phyloP scores from a whole-genome alignment of 129 eudicot genomes.

The Chrysanthemum lavandulifolium region DNA sequence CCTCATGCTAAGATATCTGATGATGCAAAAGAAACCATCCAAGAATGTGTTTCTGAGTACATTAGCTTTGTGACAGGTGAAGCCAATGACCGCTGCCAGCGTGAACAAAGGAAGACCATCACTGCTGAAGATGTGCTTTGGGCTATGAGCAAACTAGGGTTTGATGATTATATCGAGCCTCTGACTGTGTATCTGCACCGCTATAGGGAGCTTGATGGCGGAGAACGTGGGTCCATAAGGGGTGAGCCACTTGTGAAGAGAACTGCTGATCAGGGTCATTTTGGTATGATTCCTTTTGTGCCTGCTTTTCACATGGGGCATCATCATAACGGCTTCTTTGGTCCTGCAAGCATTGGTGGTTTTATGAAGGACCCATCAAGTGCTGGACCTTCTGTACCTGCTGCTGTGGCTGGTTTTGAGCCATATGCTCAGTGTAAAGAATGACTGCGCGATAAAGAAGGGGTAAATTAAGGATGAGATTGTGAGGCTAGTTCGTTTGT shows the following conservation, averaged over 20 bases:
- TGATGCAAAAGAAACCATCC: constrained; percentile 91
- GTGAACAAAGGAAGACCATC: constrained; percentile 95
- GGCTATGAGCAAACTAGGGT: constrained; percentile 97
- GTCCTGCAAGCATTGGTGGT: constrained; percentile 43
- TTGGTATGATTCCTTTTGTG: constrained; percentile 36
- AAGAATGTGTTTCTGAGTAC: constrained; percentile 94
- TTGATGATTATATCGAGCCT: constrained; percentile 93
- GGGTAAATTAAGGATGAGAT: neutral
- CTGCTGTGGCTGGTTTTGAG: constrained; percentile 43
- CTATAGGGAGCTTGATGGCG: constrained; percentile 71
- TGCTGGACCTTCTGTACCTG: constrained; percentile 47
- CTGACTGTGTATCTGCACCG: constrained; percentile 78
- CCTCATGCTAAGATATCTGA: constrained; percentile 90
- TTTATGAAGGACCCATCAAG: constrained; percentile 45
- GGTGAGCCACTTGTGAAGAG: constrained; percentile 61
- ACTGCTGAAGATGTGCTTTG: constrained; percentile 97
- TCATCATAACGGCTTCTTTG: constrained; percentile 44
- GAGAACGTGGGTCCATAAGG: constrained; percentile 67
- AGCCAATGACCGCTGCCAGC: constrained; percentile 90
- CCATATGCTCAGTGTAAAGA: constrained; percentile 53
- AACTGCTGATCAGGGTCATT: constrained; percentile 32
- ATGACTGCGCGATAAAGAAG: neutral
- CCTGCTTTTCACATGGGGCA: constrained; percentile 41
- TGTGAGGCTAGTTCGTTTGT: constrained; percentile 2
- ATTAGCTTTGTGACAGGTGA: constrained; percentile 96